These are phyloP conservation scores for Ophiocordyceps robertsii DNA, from an alignment of 2,329 filamentous ascomycete genomes.

Conservation along the genomic window DNA sequence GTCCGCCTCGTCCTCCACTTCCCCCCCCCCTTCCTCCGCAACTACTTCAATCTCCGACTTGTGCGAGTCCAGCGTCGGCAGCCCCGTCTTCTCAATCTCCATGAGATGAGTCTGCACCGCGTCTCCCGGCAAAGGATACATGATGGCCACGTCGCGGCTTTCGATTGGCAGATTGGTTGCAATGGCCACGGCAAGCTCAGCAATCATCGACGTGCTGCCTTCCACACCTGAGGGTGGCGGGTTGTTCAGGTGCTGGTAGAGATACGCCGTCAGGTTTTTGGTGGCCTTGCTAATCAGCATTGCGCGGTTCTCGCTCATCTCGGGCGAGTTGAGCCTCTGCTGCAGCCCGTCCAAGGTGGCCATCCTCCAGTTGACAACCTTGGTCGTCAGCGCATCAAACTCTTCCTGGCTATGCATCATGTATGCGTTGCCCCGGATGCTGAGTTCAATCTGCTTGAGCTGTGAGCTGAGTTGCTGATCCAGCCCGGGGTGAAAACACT, in stretches of 20 bases:
- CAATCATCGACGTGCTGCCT: conserved; percentile 80
- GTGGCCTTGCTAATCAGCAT: conserved; percentile 60
- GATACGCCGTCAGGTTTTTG: conserved; percentile 49
- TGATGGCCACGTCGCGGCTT: conserved; percentile 77
- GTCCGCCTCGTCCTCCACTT: conserved; percentile 26
- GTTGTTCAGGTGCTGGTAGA: conserved; percentile 63
- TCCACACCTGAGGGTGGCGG: conserved; percentile 73
- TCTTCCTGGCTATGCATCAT: conserved; percentile 70
- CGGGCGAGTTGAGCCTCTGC: conserved; percentile 50
- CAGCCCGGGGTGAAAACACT: conserved; percentile 82
- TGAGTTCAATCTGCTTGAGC: conserved; percentile 76
- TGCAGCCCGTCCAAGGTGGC: conserved; percentile 85
- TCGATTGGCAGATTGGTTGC: conserved; percentile 78
- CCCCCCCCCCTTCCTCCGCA: conserved; percentile 19
- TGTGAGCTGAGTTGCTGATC: conserved; percentile 62
- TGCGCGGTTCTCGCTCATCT: conserved; percentile 51
- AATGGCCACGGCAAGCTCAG: conserved; percentile 80
- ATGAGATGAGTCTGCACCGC: conserved; percentile 59
- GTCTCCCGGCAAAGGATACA: conserved; percentile 71
- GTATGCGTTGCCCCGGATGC: conserved; percentile 67
- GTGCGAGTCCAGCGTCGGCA: conserved; percentile 46
- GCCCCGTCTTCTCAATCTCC: conserved; percentile 66
- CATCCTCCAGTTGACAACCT: conserved; percentile 86
- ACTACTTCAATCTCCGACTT: conserved; percentile 22
- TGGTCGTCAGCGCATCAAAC: conserved; percentile 72